A percentile compares a stretch with the other conserved stretches of the same genome.
These are phyloP conservation scores for Solanum corneliomulleri DNA, from an alignment of 257 asterid species.

Conservation along the genomic window DNA sequence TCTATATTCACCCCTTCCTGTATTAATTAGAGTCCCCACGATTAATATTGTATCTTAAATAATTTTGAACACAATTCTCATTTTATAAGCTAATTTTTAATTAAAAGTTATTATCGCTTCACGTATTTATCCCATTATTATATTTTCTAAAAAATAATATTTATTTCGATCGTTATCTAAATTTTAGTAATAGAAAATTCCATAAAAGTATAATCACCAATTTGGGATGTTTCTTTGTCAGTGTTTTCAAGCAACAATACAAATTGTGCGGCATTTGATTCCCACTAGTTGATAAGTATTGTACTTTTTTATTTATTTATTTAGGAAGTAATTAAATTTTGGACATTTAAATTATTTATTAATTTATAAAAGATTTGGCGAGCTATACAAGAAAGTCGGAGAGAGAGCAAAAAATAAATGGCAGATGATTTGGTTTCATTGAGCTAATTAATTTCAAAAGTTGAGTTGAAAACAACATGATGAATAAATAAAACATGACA, in stretches of 20 bases:
- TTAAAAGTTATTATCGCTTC: not conserved
- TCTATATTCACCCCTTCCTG: not conserved
- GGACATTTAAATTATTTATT: not conserved
- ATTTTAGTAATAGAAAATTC: rapidly evolving
- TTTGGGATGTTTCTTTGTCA: not conserved
- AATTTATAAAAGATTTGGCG: not conserved
- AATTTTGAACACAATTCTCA: not conserved
- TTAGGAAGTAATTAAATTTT: not conserved
- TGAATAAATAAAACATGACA: not conserved
- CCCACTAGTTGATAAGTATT: not conserved
- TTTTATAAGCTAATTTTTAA: not conserved
- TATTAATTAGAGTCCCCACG: not conserved
- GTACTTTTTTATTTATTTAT: not conserved
- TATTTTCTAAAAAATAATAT: not conserved
- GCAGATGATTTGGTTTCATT: not conserved
- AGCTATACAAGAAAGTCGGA: not conserved
- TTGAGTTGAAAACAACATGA: not conserved
- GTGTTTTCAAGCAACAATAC: not conserved
- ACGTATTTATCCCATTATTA: not conserved
- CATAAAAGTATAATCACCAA: not conserved
- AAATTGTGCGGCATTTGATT: not conserved
- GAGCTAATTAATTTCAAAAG: not conserved
- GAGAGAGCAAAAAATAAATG: not conserved
- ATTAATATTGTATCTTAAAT: not conserved
- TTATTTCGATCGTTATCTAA: not conserved